Evolutionary conservation across 1,139 yeast species (phyloP).

Genomic region (Suhomyces taliae): DNA sequence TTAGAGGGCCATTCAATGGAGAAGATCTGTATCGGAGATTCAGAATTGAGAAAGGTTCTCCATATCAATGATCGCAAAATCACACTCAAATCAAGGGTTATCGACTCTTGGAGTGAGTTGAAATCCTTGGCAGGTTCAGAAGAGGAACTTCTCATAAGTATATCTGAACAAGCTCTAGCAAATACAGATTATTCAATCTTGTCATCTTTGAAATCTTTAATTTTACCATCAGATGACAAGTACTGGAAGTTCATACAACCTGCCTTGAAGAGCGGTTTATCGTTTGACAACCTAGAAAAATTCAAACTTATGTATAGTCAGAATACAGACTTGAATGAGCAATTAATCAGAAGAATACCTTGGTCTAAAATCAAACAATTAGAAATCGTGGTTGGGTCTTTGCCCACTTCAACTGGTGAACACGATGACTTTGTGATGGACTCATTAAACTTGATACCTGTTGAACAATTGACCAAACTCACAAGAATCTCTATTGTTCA

Average conservation of each 20-base stretch:
- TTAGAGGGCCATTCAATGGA: slow-evolving; percentile 11
- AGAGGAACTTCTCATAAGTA: background rate
- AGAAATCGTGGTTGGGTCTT: slow-evolving; percentile 27
- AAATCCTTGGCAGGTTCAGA: background rate
- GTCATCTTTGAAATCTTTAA: slow-evolving; percentile 11
- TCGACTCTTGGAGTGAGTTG: slow-evolving; percentile 1
- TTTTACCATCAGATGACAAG: slow-evolving; percentile 16
- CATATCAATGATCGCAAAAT: background rate
- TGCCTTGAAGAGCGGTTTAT: slow-evolving; percentile 1
- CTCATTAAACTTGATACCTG: slow-evolving; percentile 12
- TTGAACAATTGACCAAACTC: slow-evolving; percentile 18
- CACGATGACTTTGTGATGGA: slow-evolving; percentile 7
- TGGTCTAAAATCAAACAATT: slow-evolving; percentile 23
- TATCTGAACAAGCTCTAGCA: background rate
- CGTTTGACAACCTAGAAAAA: slow-evolving; percentile 12
- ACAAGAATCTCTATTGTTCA: slow-evolving; percentile 49
- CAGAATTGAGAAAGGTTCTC: slow-evolving; percentile 13
- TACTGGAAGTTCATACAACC: slow-evolving; percentile 21
- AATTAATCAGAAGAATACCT: slow-evolving; percentile 12
- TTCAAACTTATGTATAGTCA: slow-evolving; percentile 20
- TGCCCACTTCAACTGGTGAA: background rate
- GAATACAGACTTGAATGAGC: slow-evolving; percentile 6
- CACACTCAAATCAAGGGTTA: background rate
- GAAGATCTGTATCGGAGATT: slow-evolving; percentile 18
- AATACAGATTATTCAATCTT: background rate